phyloP scores from a whole-genome alignment of 2,329 filamentous ascomycete species.

The Paraphoma sp. region DNA sequence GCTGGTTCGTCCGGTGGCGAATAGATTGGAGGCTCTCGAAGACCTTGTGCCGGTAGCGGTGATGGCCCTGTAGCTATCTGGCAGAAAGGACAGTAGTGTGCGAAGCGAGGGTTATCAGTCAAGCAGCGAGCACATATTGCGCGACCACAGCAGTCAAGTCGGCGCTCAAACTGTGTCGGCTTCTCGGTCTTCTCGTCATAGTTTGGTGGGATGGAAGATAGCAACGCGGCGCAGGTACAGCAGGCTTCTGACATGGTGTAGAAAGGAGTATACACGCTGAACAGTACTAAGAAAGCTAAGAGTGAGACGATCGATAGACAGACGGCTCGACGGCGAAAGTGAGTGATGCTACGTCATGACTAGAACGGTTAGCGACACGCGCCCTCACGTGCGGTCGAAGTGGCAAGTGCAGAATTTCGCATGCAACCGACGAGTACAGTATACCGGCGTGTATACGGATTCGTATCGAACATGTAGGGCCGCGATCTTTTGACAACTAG shows the following conservation, averaged over 20 bases:
- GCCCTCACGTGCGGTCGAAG: conserved; percentile 24
- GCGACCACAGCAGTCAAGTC: conserved; percentile 72
- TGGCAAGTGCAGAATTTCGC: background rate
- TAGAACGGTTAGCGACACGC: conserved; percentile 31
- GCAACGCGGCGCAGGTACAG: conserved; percentile 72
- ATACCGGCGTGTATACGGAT: background rate
- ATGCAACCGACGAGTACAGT: background rate
- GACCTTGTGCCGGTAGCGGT: conserved; percentile 64
- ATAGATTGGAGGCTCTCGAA: conserved; percentile 74
- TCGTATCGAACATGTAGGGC: background rate
- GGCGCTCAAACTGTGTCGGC: conserved; percentile 64
- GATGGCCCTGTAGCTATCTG: conserved; percentile 71
- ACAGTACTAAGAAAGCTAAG: conserved; percentile 1
- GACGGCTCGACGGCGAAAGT: conserved; percentile 15
- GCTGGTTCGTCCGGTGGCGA: conserved; percentile 48
- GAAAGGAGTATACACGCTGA: background rate
- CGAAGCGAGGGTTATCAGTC: conserved; percentile 72
- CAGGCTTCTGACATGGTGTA: conserved; percentile 58
- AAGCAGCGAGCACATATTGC: conserved; percentile 76
- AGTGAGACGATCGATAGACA: conserved; percentile 6
- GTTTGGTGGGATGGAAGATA: conserved; percentile 61
- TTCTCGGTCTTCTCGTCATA: conserved; percentile 67
- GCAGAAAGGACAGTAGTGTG: conserved; percentile 74
- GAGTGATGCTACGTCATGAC: conserved; percentile 42
- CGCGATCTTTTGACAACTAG: background rate